Percentiles rank a stretch among this genome's conserved stretches.
Evolutionary conservation across 1,284 basidiomycete genomes (phyloP).

Genomic region (Ceratobasidium sp.): DNA sequence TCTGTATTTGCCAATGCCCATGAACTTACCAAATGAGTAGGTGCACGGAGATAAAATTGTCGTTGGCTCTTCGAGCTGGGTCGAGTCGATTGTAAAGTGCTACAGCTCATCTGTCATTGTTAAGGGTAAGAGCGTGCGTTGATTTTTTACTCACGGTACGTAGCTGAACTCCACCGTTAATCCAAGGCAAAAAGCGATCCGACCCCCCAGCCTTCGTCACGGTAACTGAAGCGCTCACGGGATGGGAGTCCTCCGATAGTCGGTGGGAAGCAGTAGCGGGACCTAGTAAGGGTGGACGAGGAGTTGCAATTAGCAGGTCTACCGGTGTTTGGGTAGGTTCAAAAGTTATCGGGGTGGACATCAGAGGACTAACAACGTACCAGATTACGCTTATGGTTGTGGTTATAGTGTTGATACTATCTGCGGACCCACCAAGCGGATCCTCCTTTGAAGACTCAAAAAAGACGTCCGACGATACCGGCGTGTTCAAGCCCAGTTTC

Average conservation of each 20-base stretch:
- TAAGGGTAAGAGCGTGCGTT: neutral
- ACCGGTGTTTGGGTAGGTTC: neutral
- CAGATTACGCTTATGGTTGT: neutral
- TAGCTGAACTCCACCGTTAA: neutral
- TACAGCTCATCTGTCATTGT: slow-evolving; percentile 1
- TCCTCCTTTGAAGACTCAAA: neutral
- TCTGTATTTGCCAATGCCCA: too few species aligned
- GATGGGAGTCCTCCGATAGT: too few species aligned
- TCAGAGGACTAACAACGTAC: too few species aligned
- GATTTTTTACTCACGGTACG: neutral
- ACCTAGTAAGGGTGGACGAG: too few species aligned
- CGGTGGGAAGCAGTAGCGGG: too few species aligned
- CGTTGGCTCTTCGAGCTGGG: neutral
- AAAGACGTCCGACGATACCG: neutral
- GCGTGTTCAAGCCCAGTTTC: neutral
- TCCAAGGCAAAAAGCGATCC: too few species aligned
- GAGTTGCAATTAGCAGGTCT: too few species aligned
- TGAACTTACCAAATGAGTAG: neutral
- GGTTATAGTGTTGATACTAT: neutral
- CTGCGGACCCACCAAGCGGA: neutral
- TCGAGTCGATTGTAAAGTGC: neutral
- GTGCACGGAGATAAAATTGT: neutral
- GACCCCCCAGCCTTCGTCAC: too few species aligned
- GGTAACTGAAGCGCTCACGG: too few species aligned
- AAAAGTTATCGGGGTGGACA: neutral